phyloP scores from a whole-genome alignment of 2,329 filamentous ascomycete genomes.

The Apiospora aurea region DNA sequence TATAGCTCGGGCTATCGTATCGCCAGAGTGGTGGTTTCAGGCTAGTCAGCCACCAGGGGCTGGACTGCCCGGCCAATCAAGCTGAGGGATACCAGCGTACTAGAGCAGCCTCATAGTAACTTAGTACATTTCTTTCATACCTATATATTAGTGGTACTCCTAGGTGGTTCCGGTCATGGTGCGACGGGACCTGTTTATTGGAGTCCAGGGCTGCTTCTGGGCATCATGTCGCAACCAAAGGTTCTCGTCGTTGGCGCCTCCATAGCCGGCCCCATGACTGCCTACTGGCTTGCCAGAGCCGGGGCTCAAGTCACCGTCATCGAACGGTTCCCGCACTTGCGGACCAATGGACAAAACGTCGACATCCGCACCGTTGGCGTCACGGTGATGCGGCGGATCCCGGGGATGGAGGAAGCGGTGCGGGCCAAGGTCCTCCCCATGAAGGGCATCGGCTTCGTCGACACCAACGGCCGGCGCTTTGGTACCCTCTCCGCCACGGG shows the following conservation, averaged over 20 bases:
- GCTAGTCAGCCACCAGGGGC: neutral
- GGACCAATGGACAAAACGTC: conserved; percentile 51
- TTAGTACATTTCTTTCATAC: neutral
- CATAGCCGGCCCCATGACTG: conserved; percentile 36
- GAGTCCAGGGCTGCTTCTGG: neutral
- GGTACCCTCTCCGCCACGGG: conserved; percentile 50
- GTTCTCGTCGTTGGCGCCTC: conserved; percentile 31
- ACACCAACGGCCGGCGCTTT: conserved; percentile 44
- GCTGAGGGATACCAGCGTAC: too few relatives aligned
- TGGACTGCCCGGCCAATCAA: neutral
- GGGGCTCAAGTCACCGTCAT: conserved; percentile 42
- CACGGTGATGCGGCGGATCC: conserved; percentile 46
- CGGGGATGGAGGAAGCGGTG: conserved; percentile 46
- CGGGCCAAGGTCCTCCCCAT: conserved; percentile 52
- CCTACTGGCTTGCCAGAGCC: conserved; percentile 5
- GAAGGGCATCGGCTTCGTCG: conserved; percentile 54
- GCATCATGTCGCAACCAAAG: conserved; percentile 30
- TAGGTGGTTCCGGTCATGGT: too few relatives aligned
- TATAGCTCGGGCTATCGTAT: neutral
- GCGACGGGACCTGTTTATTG: too few relatives aligned
- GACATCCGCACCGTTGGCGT: conserved; percentile 52
- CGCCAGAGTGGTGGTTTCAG: neutral
- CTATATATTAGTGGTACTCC: neutral
- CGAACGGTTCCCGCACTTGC: conserved; percentile 46
- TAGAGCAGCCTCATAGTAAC: too few relatives aligned